Evolutionary conservation across 169 alveolate species (phyloP).

Genomic region (Hepatocystis sp.): DNA sequence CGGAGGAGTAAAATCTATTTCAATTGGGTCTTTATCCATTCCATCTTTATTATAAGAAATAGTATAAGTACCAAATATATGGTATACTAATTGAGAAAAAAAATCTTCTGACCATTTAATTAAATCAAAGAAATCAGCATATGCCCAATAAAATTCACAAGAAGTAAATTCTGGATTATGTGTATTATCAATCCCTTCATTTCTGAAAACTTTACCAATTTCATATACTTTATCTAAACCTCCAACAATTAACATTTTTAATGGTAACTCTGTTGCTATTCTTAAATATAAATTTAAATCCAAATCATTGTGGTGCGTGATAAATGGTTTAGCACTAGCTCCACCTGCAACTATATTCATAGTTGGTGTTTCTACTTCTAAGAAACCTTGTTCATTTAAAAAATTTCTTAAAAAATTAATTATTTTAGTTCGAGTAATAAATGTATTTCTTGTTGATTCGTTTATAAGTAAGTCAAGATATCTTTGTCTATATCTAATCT

Average conservation of each 20-base stretch:
- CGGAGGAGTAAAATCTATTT: constrained; percentile 98
- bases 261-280: constrained; percentile 99
- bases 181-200: constrained; percentile 98
- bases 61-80: constrained; percentile 94
- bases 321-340: constrained; percentile 99
- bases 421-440: constrained; percentile 92
- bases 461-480: constrained; percentile 97
- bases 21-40: constrained; percentile 91
- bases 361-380: constrained; percentile 99
- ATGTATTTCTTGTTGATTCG: constrained; percentile 89
- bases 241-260: constrained; percentile 98
- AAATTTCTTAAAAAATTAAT: constrained; percentile 87
- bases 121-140: constrained; percentile 95
- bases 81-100: constrained; percentile 89
- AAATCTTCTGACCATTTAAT: constrained; percentile 97
- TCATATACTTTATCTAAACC: constrained; percentile 99
- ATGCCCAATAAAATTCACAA: constrained; percentile 97
- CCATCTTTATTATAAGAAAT: constrained; percentile 97
- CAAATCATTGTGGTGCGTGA: constrained; percentile 98
- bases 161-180: constrained; percentile 99
- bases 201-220: constrained; percentile 99
- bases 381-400: constrained; percentile 94
- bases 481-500: constrained; percentile 95
- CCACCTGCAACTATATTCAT: constrained; percentile 97
- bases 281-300: constrained; percentile 97